phyloP scores from a whole-genome alignment of 225 moss, liverwort and hornwort genomes.

The Pleurozium schreberi region DNA sequence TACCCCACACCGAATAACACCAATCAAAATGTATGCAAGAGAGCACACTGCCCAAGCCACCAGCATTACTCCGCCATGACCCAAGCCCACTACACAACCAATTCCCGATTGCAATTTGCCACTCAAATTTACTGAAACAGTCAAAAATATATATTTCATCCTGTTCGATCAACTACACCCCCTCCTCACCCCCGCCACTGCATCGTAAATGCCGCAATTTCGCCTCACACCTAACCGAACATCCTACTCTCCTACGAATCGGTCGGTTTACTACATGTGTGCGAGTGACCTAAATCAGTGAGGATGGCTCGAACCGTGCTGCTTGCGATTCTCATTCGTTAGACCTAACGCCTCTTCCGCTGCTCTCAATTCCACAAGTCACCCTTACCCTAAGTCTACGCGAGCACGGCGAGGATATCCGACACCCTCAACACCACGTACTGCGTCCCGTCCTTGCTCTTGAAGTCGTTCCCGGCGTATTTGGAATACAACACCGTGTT shows the following conservation, averaged over 20 bases:
- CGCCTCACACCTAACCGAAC: not conserved
- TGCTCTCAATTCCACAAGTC: not conserved
- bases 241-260: not conserved
- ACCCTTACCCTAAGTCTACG: constrained; percentile 7
- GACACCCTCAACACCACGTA: constrained; percentile 72
- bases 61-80: not conserved
- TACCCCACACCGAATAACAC: not conserved
- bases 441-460: constrained; percentile 69
- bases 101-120: not conserved
- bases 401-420: constrained; percentile 77
- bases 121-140: not conserved
- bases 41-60: not conserved
- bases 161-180: not conserved
- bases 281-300: not conserved
- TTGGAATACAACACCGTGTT: constrained; percentile 88
- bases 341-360: not conserved
- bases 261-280: not conserved
- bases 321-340: not conserved
- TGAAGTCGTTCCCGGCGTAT: constrained; percentile 93
- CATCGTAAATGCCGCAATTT: not conserved
- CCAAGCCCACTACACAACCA: not conserved
- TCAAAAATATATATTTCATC: not conserved
- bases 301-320: not conserved
- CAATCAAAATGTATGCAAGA: not conserved
- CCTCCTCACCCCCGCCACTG: not conserved